Conservation (phyloP, 1,139 yeast species). For the Scheffersomyces illinoinensis region DNA sequence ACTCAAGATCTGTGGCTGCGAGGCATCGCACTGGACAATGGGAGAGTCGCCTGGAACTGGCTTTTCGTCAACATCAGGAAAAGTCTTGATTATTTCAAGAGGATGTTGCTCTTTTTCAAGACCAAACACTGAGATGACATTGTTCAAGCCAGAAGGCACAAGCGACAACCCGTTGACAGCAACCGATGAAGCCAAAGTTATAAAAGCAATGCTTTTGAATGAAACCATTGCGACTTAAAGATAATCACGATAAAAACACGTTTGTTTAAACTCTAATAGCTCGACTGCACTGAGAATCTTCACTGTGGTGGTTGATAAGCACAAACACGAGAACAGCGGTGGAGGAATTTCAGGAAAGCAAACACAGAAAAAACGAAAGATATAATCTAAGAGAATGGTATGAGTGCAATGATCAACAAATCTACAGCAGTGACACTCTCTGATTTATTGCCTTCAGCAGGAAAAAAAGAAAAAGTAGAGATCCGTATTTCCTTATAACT, state of each 20-base stretch:
- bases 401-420: background rate
- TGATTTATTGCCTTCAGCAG: background rate
- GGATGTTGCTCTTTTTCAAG: slow-evolving; percentile 1
- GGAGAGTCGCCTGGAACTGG: slow-evolving; percentile 95
- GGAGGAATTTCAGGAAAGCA: background rate
- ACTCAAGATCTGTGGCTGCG: slow-evolving; percentile 59
- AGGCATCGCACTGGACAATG: slow-evolving; percentile 69
- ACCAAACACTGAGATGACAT: slow-evolving; percentile 5
- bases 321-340: background rate
- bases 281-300: background rate
- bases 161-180: slow-evolving; percentile 25
- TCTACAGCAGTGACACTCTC: background rate
- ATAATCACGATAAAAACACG: background rate
- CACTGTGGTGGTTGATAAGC: background rate
- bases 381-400: background rate
- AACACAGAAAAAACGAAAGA: background rate
- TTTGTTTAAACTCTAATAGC: background rate
- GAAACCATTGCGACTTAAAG: slow-evolving; percentile 25
- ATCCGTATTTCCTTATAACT: background rate
- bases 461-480: background rate
- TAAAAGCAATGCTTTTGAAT: slow-evolving; percentile 19
- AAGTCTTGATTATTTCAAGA: slow-evolving; percentile 11
- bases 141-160: slow-evolving; percentile 13
- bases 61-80: slow-evolving; percentile 39
- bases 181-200: slow-evolving; percentile 15